Percentiles rank a stretch among this genome's conserved stretches.
phyloP scores from a whole-genome alignment of 805 yeast species.

The Blastobotrys parvus region DNA sequence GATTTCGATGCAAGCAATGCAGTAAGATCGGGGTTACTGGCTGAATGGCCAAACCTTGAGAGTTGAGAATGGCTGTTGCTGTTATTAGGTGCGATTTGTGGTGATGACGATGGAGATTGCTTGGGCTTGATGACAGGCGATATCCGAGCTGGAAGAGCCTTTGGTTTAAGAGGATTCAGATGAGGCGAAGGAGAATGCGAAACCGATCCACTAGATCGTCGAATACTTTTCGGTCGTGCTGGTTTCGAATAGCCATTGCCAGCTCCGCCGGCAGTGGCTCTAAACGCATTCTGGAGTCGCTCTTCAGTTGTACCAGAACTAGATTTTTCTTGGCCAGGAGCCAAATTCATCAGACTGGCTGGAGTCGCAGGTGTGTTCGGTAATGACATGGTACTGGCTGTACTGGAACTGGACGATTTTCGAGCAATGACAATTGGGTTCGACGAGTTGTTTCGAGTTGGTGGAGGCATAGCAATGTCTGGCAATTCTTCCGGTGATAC shows the following conservation, averaged over 20 bases:
- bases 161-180: constrained; percentile 3
- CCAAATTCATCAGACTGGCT: constrained; percentile 26
- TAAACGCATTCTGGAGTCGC: constrained; percentile 16
- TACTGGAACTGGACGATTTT: constrained; percentile 3
- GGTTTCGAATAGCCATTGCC: neutral
- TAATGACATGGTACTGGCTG: neutral
- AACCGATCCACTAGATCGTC: neutral
- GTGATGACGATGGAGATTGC: constrained; percentile 19
- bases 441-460: constrained; percentile 2
- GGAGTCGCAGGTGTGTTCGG: constrained; percentile 24
- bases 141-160: constrained; percentile 6
- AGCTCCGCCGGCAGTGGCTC: constrained; percentile 13
- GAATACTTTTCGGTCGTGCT: neutral
- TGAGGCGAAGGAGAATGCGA: neutral
- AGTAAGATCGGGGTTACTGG: constrained; percentile 7
- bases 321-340: neutral
- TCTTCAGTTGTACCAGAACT: constrained; percentile 9
- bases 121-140: constrained; percentile 24
- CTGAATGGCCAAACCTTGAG: constrained; percentile 7
- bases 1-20: constrained; percentile 31
- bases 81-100: constrained; percentile 15
- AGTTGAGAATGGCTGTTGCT: constrained; percentile 6
- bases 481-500: constrained; percentile 4
- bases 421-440: neutral
- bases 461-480: constrained; percentile 14